Percentiles rank a stretch among this genome's conserved stretches.
Conservation (phyloP, 2,329 filamentous ascomycete species). For the Calonectria hawksworthii region DNA sequence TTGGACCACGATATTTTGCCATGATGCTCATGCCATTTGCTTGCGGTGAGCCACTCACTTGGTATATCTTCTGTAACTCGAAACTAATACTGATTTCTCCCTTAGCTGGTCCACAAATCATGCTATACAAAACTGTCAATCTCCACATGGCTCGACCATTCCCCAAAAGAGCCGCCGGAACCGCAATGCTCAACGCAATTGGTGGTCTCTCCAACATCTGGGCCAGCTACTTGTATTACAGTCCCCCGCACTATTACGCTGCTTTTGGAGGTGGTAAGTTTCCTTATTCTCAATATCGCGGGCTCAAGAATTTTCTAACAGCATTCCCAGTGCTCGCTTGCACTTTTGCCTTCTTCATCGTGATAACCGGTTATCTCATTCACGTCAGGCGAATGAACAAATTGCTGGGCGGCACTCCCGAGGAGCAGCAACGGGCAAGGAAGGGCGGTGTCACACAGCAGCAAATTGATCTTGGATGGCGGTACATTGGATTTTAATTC, state of each 20-base stretch:
- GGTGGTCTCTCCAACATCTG: slow-evolving; percentile 52
- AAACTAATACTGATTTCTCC: not conserved
- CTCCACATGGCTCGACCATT: slow-evolving; percentile 56
- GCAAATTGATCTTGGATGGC: not conserved
- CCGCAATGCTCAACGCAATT: slow-evolving; percentile 56
- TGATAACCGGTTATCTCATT: not conserved
- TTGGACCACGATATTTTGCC: slow-evolving; percentile 57
- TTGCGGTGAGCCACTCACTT: slow-evolving; percentile 17
- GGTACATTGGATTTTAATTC: not conserved
- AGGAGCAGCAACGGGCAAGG: not conserved
- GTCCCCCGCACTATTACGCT: slow-evolving; percentile 55
- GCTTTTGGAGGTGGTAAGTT: slow-evolving; percentile 49
- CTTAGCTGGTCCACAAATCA: slow-evolving; percentile 54
- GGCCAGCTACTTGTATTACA: slow-evolving; percentile 54
- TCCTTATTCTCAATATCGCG: not conserved
- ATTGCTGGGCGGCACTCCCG: not conserved
- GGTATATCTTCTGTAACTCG: not conserved
- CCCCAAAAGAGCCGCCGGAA: slow-evolving; percentile 57
- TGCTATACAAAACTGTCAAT: slow-evolving; percentile 58
- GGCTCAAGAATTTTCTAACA: not conserved
- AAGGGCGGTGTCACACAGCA: not conserved
- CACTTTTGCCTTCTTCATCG: not conserved
- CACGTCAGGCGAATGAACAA: not conserved
- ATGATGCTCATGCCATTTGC: slow-evolving; percentile 55
- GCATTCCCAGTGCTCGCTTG: not conserved